Evolutionary conservation across 805 yeast species (phyloP), one percentile per base, ranked within the genome.

Genomic region (Kodamaea nitidulidarum): DNA sequence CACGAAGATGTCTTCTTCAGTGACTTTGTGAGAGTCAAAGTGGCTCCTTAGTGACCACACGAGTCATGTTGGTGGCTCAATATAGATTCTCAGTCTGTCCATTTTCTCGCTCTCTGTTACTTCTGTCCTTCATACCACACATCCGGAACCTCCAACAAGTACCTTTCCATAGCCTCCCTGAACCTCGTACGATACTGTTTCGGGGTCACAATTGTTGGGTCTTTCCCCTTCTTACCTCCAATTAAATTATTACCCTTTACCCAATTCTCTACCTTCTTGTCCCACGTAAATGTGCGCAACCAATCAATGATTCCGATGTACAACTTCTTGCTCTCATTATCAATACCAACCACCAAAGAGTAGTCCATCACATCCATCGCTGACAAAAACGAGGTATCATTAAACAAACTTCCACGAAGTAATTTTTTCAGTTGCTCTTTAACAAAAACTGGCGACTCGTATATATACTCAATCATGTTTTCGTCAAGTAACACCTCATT

Each of bases 361-460:
- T 93, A 93, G 60, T 93, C 99, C 99, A 93, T 93, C 4, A 93
- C 98, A 55, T 93, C 95, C 95, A 93, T 87, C 53, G 95, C 93
- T 3, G 95, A 88, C 39, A 93, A 65, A 57, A 93, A 95, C 11
- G 93, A 67, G 0, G 98, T 93, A 53, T 93, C 99, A 55, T 95
- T 93, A 84, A 95, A 93, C 20, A 93, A 63, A 0, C 96, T 90
- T 0, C 96, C 91, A 34, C 96, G 67, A 35, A 93, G 60, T 27
- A 88, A 63, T 50, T 85, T 81, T 56, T 93, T 93, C 55, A 88
- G 91, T 51, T 88, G 90, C 52, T 91, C 97, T 42, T 91, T 71
- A 4, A 93, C 95, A 68, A 88, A 95, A 26, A 93, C 75, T 0
- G 99, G 99, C 16, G 95, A 83, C 58, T 93, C 98, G 54, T 88